Evolutionary conservation across 2,329 filamentous ascomycete genomes (phyloP).

Genomic region (Beauveria scarabaeidicola): DNA sequence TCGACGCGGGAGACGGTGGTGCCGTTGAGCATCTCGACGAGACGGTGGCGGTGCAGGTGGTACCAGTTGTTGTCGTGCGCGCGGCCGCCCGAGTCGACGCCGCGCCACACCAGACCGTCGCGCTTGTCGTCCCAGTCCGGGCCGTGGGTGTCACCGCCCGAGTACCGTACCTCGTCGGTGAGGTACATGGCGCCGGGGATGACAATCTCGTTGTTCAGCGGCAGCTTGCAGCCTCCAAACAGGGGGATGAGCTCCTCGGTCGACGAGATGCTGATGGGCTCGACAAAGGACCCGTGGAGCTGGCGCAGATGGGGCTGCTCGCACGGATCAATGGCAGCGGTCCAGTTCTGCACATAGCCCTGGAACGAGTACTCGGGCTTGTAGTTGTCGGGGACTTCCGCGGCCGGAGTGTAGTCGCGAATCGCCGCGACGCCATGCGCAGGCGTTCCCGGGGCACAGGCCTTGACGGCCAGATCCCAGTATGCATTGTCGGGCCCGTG

Average conservation of each 20-base stretch:
- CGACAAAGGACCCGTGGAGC: constrained; percentile 49
- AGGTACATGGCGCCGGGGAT: constrained; percentile 60
- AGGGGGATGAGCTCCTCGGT: constrained; percentile 50
- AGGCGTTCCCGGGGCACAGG: constrained; percentile 49
- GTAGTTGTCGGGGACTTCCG: constrained; percentile 28
- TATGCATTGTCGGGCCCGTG: constrained; percentile 38
- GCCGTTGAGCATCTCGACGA: constrained; percentile 60
- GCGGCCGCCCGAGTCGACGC: constrained; percentile 53
- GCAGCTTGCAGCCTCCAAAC: constrained; percentile 55
- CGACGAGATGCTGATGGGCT: constrained; percentile 41
- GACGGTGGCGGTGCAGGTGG: constrained; percentile 62
- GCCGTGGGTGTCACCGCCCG: constrained; percentile 46
- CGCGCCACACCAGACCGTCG: constrained; percentile 53
- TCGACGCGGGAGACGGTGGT: constrained; percentile 46
- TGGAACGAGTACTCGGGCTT: constrained; percentile 28
- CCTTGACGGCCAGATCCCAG: constrained; percentile 49
- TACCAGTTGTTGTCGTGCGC: constrained; percentile 50
- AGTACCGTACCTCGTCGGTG: constrained; percentile 48
- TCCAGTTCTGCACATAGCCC: constrained; percentile 52
- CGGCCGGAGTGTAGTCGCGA: constrained; percentile 22
- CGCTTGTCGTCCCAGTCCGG: constrained; percentile 50
- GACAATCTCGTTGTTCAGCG: constrained; percentile 55
- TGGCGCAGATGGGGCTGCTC: constrained; percentile 44
- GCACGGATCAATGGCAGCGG: constrained; percentile 49
- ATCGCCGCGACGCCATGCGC: constrained; percentile 29